These are phyloP conservation scores for Myriosclerotinia duriaeana DNA, from an alignment of 2,329 filamentous ascomycete genomes.

Conservation along the genomic window DNA sequence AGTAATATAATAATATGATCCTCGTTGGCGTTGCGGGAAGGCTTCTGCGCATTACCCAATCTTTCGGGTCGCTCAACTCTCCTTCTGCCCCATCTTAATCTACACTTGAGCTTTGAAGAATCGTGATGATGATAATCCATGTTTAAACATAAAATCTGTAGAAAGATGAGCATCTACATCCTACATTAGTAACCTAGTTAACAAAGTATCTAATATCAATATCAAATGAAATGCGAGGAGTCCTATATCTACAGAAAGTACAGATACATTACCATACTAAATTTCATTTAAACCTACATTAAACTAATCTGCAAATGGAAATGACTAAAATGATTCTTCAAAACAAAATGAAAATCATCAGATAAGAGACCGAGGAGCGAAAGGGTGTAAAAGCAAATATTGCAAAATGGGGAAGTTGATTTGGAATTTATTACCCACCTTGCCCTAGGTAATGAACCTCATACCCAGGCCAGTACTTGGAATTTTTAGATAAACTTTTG, in stretches of 20 bases:
- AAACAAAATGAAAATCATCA: background rate
- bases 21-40: slow-evolving; percentile 25
- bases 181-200: background rate
- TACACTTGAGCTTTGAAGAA: background rate
- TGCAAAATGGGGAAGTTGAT: slow-evolving; percentile 10
- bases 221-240: slow-evolving; percentile 16
- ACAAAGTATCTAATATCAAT: background rate
- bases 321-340: background rate
- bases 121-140: background rate
- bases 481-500: background rate
- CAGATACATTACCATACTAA: background rate
- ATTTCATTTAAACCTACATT: background rate
- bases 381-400: background rate
- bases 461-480: background rate
- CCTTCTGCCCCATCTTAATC: background rate
- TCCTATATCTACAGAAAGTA: background rate
- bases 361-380: background rate
- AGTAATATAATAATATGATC: slow-evolving; percentile 23
- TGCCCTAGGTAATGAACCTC: background rate
- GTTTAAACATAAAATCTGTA: background rate
- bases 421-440: background rate
- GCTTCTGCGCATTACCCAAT: slow-evolving; percentile 24
- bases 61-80: slow-evolving; percentile 22
- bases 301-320: background rate
- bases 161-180: background rate